Evolutionary conservation across 139 green algal genomes (phyloP), one percentile per base, ranked within the genome.

Genomic region (Asterochloris sp.): DNA sequence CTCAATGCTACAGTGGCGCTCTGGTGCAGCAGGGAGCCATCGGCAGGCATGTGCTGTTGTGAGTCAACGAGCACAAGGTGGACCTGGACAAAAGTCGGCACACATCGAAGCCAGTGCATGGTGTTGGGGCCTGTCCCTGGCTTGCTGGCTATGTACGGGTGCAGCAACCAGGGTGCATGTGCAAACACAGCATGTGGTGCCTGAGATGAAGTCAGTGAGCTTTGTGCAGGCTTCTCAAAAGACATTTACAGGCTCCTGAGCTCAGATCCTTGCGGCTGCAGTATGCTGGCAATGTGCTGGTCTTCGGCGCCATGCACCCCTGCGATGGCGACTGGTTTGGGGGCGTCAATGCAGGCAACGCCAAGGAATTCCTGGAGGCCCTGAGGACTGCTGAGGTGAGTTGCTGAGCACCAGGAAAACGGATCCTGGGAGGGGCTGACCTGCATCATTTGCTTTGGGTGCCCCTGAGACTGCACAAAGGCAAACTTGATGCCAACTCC

Each of bases 251-350:
- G 15, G 14, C 15, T 0, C 21, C 62, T 23, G 1, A 27, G 16
- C 21, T 67, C 10, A 29, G n/a, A 24, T 6, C 27, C 23, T 23
- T 62, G 10, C 61, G 74, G 74, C 29, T 80, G 84, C 77, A 91
- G 83, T 90, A 88, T 71, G 89, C 89, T 14, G 89, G 85, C 66
- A 92, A 92, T 73, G 87, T 92, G 26, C n/a, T 88, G n/a, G 83
- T 85, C 0, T 89, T 87, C 63, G 85, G 89, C 1, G 54, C 69
- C 0, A 62, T 85, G 23, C 82, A 80, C 60, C 86, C 88, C 12
- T 88, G 82, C 74, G 85, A 89, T 79, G 89, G 89, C 27, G 85
- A 89, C 82, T 91, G 87, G 89, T 92, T 89, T 83, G 89, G 89
- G 13, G 89, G 87, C 27, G 11, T 92, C 9, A 79, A 67, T 0